Percentiles rank a stretch among this genome's conserved stretches.
Conservation (phyloP, 2,329 filamentous ascomycete genomes). For the Clonostachys solani region DNA sequence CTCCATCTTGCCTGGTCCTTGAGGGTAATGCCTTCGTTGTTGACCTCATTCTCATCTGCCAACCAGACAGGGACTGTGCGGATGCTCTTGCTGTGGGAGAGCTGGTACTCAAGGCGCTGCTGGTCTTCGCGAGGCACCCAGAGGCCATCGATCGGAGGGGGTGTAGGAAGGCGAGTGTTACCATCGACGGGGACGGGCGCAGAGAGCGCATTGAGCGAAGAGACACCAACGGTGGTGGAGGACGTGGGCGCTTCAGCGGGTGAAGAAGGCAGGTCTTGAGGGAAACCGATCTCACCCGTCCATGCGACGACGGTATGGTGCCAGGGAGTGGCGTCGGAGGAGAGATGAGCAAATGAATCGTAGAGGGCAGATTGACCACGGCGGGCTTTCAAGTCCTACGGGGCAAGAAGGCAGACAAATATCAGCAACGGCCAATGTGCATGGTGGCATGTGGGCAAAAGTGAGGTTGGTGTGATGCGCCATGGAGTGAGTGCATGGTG, state of each 20-base stretch:
- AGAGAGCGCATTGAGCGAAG: constrained; percentile 68
- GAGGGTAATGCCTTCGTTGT: constrained; percentile 64
- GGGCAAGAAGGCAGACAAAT: too few relatives aligned
- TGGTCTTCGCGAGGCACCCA: constrained; percentile 69
- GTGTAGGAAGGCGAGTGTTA: constrained; percentile 47
- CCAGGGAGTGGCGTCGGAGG: constrained; percentile 80
- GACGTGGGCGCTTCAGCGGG: constrained; percentile 38
- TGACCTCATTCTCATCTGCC: constrained; percentile 66
- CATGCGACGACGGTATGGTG: constrained; percentile 90
- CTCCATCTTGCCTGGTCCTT: constrained; percentile 85
- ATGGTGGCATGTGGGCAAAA: background rate
- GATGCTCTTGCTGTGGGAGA: constrained; percentile 69
- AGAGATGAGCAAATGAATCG: constrained; percentile 84
- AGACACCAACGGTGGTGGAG: constrained; percentile 42
- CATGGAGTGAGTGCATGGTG: too few relatives aligned
- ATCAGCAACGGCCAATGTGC: background rate
- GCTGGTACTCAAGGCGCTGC: constrained; percentile 66
- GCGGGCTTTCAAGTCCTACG: constrained; percentile 68
- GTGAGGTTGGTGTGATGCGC: background rate
- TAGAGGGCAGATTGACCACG: constrained; percentile 89
- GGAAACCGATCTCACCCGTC: constrained; percentile 78
- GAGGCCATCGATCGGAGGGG: constrained; percentile 62
- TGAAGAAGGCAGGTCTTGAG: constrained; percentile 34
- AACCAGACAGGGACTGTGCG: constrained; percentile 88
- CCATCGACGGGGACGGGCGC: constrained; percentile 74